A percentile compares a stretch with the other conserved stretches of the same genome.
phyloP scores from a whole-genome alignment of 1,284 basidiomycete species.

The Coniferiporia sulphurascens region DNA sequence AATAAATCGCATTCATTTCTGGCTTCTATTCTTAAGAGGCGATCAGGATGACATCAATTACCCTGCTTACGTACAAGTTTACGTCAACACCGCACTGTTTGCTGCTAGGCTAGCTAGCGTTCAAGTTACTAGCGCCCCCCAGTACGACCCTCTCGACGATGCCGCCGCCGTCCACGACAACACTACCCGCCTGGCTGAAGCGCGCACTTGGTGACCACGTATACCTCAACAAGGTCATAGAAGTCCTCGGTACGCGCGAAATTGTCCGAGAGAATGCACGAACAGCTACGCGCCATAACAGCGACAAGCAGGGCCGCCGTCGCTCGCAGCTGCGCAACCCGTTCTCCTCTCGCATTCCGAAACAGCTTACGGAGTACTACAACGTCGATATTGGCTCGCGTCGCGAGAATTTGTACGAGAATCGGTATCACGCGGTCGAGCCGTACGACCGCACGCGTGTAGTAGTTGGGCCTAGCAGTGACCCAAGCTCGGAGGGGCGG shows the following conservation, averaged over 20 bases:
- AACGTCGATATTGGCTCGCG: slow-evolving; percentile 22
- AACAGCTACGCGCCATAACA: slow-evolving; percentile 30
- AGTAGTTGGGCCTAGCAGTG: slow-evolving; percentile 34
- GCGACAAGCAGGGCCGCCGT: slow-evolving; percentile 23
- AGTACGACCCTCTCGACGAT: neutral
- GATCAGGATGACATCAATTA: too few relatives aligned
- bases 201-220: slow-evolving; percentile 26
- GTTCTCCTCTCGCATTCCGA: slow-evolving; percentile 23
- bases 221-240: slow-evolving; percentile 33
- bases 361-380: slow-evolving; percentile 40
- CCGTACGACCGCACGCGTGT: slow-evolving; percentile 80
- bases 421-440: slow-evolving; percentile 70
- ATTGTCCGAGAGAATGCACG: slow-evolving; percentile 31
- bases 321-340: slow-evolving; percentile 23
- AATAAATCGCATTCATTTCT: too few relatives aligned
- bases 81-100: too few relatives aligned
- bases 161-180: slow-evolving; percentile 8
- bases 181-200: slow-evolving; percentile 27
- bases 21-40: too few relatives aligned
- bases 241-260: slow-evolving; percentile 40
- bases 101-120: neutral
- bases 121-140: neutral
- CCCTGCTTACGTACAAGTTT: too few relatives aligned
- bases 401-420: slow-evolving; percentile 41
- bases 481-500: slow-evolving; percentile 29